Base-by-base conservation (phyloP, 164 flowering plant genomes). In the Chimonanthus salicifolius region DNA sequence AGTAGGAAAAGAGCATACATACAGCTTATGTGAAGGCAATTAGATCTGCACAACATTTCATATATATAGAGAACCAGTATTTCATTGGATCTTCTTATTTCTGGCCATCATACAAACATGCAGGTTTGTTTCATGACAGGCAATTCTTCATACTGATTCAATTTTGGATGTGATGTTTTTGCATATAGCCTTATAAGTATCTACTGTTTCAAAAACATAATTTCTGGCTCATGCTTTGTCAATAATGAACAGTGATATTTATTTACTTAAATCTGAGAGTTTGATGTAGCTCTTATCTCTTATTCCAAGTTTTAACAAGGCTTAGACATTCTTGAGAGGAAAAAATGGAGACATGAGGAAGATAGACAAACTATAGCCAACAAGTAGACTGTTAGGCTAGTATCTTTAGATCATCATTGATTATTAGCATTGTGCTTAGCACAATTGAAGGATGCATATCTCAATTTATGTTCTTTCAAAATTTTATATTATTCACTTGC, bases 41-140 rank as follows among this genome's bases (percentile, higher is more conserved):
- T 68, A 82, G 98, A 86, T 83, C 92, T 18, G 97, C 98, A 0
- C 92, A 91, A 51, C 91, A 86, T 66, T 92, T 92, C 70, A 84
- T 92, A 51, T 92, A 91, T 83, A 92, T 92, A 67, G 98, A 92
- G 84, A 92, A 92, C 75, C 97, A 93, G 83, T 93, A 93, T 77
- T 93, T 93, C 76, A 72, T 93, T 68, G 98, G 97, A 64, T 91
- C 97, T 64, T 91, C 98, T 43, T 91, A 82, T 76, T 76, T 80
- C 75, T 90, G 98, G 97, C 87, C 89, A 49, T 80, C 91, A 10
- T 82, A 85, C 74, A 83, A 81, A 77, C 75, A 83, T 79, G 87
- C 86, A 81, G 89, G 90, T 85, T 64, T 11, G 46, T 76, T 60
- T 48, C 6, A 49, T 70, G 50, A 70, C 47, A 54, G 70, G 65